These are phyloP conservation scores for Laburnicola sp. DNA, from an alignment of 2,329 filamentous ascomycete genomes.

Conservation along the genomic window DNA sequence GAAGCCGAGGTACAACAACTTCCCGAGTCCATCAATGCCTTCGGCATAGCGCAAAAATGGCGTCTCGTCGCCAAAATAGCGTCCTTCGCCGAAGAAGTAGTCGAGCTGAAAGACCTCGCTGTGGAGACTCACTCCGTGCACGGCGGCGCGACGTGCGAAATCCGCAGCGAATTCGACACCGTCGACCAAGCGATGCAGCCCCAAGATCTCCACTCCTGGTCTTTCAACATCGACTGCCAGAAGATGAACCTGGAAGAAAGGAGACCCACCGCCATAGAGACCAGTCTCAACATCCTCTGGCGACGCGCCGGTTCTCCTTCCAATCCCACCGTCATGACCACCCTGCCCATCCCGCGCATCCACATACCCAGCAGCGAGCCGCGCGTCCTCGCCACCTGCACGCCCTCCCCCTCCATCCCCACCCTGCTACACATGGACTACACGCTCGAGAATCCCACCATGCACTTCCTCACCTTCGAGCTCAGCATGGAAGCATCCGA, in stretches of 20 bases:
- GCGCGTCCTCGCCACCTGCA: slow-evolving; percentile 67
- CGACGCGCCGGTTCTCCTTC: slow-evolving; percentile 63
- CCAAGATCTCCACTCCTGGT: slow-evolving; percentile 70
- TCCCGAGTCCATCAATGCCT: slow-evolving; percentile 43
- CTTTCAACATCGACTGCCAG: slow-evolving; percentile 73
- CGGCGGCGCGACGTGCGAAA: slow-evolving; percentile 63
- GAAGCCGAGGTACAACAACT: slow-evolving; percentile 40
- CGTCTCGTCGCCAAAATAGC: slow-evolving; percentile 69
- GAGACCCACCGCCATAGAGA: slow-evolving; percentile 71
- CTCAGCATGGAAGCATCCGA: slow-evolving; percentile 90
- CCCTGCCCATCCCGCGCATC: slow-evolving; percentile 76
- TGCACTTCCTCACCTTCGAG: slow-evolving; percentile 92
- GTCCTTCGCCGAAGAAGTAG: slow-evolving; percentile 71
- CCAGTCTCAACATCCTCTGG: slow-evolving; percentile 78
- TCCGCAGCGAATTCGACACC: slow-evolving; percentile 35
- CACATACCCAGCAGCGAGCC: slow-evolving; percentile 82
- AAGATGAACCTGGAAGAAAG: slow-evolving; percentile 83
- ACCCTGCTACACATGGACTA: slow-evolving; percentile 55
- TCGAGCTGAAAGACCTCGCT: slow-evolving; percentile 66
- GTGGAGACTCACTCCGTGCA: slow-evolving; percentile 64
- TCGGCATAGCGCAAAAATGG: slow-evolving; percentile 81
- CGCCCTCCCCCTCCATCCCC: slow-evolving; percentile 33
- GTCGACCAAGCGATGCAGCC: slow-evolving; percentile 56
- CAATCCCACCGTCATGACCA: slow-evolving; percentile 49
- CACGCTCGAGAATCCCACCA: slow-evolving; percentile 89